These are phyloP conservation scores for Suillus cothurnatus DNA, from an alignment of 768 basidiomycete species.

Conservation along the genomic window DNA sequence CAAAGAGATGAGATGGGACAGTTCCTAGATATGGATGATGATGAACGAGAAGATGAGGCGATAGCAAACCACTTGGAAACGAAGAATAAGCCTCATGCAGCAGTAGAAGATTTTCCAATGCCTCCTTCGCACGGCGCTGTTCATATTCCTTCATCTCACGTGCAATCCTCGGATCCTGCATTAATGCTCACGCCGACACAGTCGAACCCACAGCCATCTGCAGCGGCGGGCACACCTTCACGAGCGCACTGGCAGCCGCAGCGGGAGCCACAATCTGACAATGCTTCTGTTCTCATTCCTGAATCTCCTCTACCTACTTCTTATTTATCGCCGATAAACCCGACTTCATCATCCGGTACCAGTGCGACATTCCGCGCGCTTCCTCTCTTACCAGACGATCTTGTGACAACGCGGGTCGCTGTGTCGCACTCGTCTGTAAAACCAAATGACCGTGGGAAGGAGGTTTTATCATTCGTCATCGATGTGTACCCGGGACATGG, in stretches of 20 bases:
- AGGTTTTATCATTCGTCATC: constrained; percentile 88
- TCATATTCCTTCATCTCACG: constrained; percentile 12
- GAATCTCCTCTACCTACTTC: constrained; percentile 34
- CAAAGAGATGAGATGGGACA: constrained; percentile 43
- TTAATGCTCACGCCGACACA: constrained; percentile 18
- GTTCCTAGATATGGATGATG: constrained; percentile 63
- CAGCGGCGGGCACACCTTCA: constrained; percentile 14
- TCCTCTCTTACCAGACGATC: constrained; percentile 68
- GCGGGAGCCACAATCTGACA: constrained; percentile 25
- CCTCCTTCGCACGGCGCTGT: constrained; percentile 38
- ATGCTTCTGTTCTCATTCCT: constrained; percentile 18
- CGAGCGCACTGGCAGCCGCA: constrained; percentile 27
- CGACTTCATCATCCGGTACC: constrained; percentile 27
- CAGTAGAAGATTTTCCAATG: constrained; percentile 54
- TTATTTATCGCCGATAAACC: constrained; percentile 29
- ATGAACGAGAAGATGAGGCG: constrained; percentile 33
- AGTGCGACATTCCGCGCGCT: constrained; percentile 67
- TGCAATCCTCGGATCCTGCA: constrained; percentile 8
- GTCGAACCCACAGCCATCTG: constrained; percentile 22
- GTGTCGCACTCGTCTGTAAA: constrained; percentile 85
- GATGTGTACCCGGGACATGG: constrained; percentile 68
- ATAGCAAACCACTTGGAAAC: constrained; percentile 15
- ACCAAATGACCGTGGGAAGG: constrained; percentile 89
- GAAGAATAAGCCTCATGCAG: constrained; percentile 40
- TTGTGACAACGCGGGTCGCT: constrained; percentile 66